These are phyloP conservation scores for Gyromitra esculenta DNA, from an alignment of 2,329 filamentous ascomycete genomes.

Conservation along the genomic window DNA sequence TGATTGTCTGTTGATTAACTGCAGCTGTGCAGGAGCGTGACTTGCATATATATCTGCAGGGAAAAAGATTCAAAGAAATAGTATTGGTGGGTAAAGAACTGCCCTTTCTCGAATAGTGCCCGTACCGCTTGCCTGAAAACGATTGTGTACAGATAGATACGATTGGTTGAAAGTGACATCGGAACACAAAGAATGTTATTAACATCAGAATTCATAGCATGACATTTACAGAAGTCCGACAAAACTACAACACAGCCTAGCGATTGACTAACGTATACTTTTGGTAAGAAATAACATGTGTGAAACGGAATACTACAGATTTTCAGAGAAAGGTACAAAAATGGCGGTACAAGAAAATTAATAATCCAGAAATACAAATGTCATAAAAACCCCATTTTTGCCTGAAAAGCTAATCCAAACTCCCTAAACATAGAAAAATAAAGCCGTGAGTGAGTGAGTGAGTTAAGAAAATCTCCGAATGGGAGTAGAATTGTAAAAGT, in stretches of 20 bases:
- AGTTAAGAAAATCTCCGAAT: conserved; percentile 43
- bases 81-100: conserved; percentile 22
- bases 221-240: conserved; percentile 6
- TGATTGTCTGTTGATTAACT: conserved; percentile 23
- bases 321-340: conserved; percentile 11
- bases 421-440: conserved; percentile 28
- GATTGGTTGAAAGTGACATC: conserved; percentile 1
- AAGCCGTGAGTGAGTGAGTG: background rate
- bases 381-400: conserved; percentile 32
- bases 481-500: conserved; percentile 32
- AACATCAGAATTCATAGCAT: conserved; percentile 17
- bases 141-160: background rate
- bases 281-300: conserved; percentile 12
- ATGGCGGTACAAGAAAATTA: conserved; percentile 20
- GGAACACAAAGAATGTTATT: conserved; percentile 14
- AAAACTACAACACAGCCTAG: background rate
- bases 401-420: conserved; percentile 34
- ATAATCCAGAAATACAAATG: conserved; percentile 25
- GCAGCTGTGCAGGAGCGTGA: conserved; percentile 13
- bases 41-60: conserved; percentile 6
- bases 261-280: conserved; percentile 4
- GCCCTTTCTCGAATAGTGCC: background rate
- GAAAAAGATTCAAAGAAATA: background rate
- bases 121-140: conserved; percentile 1
- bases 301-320: conserved; percentile 14